A percentile compares a stretch with the other conserved stretches of the same genome.
These are phyloP conservation scores for Rubus idaeus DNA, from an alignment of 306 rosid species.

Conservation along the genomic window DNA sequence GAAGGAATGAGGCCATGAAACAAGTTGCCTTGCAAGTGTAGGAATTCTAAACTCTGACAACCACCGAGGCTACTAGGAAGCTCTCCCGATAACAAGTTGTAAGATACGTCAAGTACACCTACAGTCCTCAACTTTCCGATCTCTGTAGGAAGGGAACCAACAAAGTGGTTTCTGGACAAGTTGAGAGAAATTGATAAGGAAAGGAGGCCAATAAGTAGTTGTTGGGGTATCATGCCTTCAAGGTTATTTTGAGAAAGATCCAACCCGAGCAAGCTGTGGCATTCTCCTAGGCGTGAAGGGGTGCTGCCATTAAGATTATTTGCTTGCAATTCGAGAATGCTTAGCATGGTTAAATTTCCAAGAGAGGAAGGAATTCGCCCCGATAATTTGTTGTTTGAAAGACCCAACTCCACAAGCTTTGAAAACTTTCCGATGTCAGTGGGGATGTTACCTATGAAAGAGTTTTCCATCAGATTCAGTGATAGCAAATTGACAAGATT, in stretches of 20 bases:
- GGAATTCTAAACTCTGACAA: neutral
- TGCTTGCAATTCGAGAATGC: accelerated
- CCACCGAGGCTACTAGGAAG: neutral
- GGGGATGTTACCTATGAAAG: neutral
- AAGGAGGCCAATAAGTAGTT: neutral
- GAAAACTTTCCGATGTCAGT: neutral
- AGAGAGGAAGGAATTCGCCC: neutral
- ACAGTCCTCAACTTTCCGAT: neutral
- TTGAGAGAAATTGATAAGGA: neutral
- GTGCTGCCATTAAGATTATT: neutral
- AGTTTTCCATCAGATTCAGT: neutral
- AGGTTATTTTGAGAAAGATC: neutral
- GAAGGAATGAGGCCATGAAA: neutral
- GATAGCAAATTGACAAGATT: neutral
- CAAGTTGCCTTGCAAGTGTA: neutral
- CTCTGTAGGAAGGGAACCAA: neutral
- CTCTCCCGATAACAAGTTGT: neutral
- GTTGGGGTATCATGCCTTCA: neutral
- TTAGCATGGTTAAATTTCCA: neutral
- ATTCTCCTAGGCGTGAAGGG: neutral
- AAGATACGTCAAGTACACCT: neutral
- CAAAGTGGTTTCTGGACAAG: neutral
- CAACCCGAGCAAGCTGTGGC: accelerated
- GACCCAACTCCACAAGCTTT: accelerated
- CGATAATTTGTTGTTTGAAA: neutral